phyloP scores from a whole-genome alignment of 441 rosid species.

The Jatropha multifida region DNA sequence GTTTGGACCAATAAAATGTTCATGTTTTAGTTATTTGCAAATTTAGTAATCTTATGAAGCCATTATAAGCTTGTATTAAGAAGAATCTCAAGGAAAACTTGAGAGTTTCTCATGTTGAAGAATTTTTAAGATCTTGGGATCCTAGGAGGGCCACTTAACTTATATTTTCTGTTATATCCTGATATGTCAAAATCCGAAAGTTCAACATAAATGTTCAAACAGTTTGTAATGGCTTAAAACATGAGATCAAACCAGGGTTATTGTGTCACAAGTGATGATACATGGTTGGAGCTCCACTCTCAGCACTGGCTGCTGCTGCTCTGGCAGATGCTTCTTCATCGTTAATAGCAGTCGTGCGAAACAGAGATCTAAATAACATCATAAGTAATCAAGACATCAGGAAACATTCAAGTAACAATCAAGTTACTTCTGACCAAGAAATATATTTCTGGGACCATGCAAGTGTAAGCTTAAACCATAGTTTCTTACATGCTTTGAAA shows the following conservation, averaged over 20 bases:
- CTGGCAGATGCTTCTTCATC: conserved; percentile 77
- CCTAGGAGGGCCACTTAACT: background rate
- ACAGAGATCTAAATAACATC: conserved; percentile 44
- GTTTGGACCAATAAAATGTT: too few relatives aligned
- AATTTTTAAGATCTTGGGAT: background rate
- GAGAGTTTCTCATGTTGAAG: background rate
- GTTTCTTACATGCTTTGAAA: background rate
- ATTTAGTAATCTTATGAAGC: background rate
- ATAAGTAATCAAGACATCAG: conserved; percentile 12
- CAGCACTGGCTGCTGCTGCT: conserved; percentile 59
- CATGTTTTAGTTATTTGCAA: too few relatives aligned
- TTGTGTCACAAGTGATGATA: conserved; percentile 33
- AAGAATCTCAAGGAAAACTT: background rate
- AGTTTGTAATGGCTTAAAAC: conserved; percentile 4
- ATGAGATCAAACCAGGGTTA: conserved; percentile 33
- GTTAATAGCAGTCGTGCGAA: conserved; percentile 44
- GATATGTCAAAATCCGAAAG: background rate
- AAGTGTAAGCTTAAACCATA: background rate
- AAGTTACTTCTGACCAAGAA: background rate
- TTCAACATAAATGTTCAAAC: background rate
- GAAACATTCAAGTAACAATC: conserved; percentile 1
- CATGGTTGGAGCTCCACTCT: conserved; percentile 84
- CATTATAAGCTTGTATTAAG: background rate
- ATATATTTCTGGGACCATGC: background rate
- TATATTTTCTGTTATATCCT: background rate